phyloP scores from a whole-genome alignment of 2,329 filamentous ascomycete species.

The Diaporthe citri region DNA sequence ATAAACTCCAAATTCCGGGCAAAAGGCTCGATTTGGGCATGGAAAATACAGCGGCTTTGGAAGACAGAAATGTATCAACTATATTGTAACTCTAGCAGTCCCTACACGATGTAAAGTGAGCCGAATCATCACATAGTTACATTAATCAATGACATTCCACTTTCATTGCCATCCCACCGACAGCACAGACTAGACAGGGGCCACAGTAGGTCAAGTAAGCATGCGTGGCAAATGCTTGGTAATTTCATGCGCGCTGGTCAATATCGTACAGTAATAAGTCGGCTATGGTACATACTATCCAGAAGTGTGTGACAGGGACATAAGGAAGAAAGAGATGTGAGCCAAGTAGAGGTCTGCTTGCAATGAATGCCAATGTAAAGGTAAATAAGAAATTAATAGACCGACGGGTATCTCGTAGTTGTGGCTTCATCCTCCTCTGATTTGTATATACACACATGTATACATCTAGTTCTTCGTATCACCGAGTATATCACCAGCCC shows the following conservation, averaged over 20 bases:
- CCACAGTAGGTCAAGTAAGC: neutral
- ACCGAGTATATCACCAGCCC: slow-evolving; percentile 42
- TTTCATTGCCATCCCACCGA: neutral
- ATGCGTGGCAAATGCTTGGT: neutral
- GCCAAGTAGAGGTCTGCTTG: neutral
- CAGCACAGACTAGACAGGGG: too few relatives aligned
- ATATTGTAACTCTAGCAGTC: neutral
- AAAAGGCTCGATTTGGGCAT: neutral
- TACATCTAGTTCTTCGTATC: slow-evolving; percentile 44
- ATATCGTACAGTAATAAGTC: neutral
- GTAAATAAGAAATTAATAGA: slow-evolving; percentile 36
- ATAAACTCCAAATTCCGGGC: neutral
- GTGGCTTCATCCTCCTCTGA: neutral
- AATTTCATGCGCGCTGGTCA: neutral
- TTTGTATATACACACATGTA: neutral
- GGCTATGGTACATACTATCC: neutral
- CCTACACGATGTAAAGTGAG: neutral
- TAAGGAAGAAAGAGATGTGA: neutral
- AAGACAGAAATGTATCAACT: neutral
- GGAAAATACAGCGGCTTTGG: neutral
- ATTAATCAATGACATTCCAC: too few relatives aligned
- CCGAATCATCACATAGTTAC: neutral
- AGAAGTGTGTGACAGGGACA: neutral
- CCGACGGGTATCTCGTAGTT: slow-evolving; percentile 36
- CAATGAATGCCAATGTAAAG: neutral